Base-by-base conservation (phyloP, 2,329 filamentous ascomycete species). In the Aureobasidium sp. region DNA sequence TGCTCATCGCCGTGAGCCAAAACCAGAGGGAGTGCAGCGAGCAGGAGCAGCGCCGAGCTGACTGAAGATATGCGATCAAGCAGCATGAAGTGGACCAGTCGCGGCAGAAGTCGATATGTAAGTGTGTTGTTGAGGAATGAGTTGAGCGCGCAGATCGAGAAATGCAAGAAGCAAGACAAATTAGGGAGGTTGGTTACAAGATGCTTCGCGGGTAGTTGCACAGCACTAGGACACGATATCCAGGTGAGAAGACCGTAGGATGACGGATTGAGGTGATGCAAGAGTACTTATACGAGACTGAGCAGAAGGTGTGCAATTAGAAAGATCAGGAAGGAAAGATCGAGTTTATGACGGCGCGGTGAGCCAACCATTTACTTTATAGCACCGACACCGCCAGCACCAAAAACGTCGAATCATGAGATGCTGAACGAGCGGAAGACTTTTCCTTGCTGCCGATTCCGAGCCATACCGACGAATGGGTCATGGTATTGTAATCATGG, bases 1-100 rank as follows among this genome's bases (percentile, higher is more conserved):
- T 63, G 46, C 55, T 73, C 71, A 42, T 74, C 71, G 63, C 76
- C 76, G 66, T 79, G 77, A 62, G 75, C 77, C 64, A 68, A 68
- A 62, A 73, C 74, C 44, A 74, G 65, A 66, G 76, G 75, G 55
- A 78, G 67, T 52, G 69, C 67, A 65, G 68, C 74, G 13, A 78
- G 69, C 48, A 79, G 71, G 67, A 78, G 69, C 64, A 72, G 74
- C 65, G 71, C 74, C 48, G 70, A 50, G 41, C n/a, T 15, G 7
- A 8, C 13, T 3, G 37, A 5, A 13, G 15, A 26, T 17, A 10
- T 26, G 41, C 50, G 60, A 56, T 42, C 41, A 26, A 41, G 32
- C 42, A 13, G 41, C 60, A 62, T 55, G 17, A 20, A 29, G 23
- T 12, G 7, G 3, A 1, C 26, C n/a, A 42, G 29, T 26, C 6